Evolutionary conservation across 2,329 filamentous ascomycete genomes (phyloP).

Genomic region (Zasmidium cellare): DNA sequence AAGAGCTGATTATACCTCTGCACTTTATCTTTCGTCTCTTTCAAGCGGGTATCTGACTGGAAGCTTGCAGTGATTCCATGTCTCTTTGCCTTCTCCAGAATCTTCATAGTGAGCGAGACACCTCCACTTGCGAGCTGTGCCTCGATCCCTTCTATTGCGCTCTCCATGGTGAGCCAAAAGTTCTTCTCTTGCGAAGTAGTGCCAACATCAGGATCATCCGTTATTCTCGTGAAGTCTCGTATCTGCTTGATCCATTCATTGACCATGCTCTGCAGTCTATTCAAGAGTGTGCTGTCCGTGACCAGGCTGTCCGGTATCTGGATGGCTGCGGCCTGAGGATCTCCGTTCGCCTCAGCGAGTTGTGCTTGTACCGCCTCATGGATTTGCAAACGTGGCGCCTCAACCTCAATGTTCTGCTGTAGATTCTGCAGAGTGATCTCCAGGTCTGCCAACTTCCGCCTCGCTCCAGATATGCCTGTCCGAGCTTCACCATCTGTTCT

Average conservation of each 20-base stretch:
- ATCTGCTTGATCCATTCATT: conserved; percentile 99
- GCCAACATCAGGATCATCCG: conserved; percentile 72
- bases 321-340: conserved; percentile 72
- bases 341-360: conserved; percentile 69
- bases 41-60: conserved; percentile 89
- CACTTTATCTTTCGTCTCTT: conserved; percentile 93
- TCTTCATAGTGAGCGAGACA: conserved; percentile 86
- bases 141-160: conserved; percentile 87
- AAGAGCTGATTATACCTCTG: conserved; percentile 99
- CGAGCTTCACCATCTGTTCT: conserved; percentile 85
- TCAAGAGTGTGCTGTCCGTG: conserved; percentile 87
- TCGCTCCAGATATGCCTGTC: conserved; percentile 93
- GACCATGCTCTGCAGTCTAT: conserved; percentile 87
- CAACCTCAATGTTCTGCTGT: conserved; percentile 97
- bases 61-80: conserved; percentile 98
- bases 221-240: conserved; percentile 91
- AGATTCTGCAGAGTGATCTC: conserved; percentile 87
- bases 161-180: conserved; percentile 98
- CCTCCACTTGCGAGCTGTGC: conserved; percentile 84
- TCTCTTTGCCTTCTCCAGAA: conserved; percentile 94
- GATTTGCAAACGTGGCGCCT: conserved; percentile 81
- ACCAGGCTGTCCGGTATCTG: conserved; percentile 74
- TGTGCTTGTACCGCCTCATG: conserved; percentile 86
- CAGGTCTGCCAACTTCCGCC: conserved; percentile 93
- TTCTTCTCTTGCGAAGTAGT: conserved; percentile 98